A percentile compares a stretch with the other conserved stretches of the same genome.
These are phyloP conservation scores for Pseudocercospora pini-densiflorae DNA, from an alignment of 2,329 filamentous ascomycete genomes.

Conservation along the genomic window DNA sequence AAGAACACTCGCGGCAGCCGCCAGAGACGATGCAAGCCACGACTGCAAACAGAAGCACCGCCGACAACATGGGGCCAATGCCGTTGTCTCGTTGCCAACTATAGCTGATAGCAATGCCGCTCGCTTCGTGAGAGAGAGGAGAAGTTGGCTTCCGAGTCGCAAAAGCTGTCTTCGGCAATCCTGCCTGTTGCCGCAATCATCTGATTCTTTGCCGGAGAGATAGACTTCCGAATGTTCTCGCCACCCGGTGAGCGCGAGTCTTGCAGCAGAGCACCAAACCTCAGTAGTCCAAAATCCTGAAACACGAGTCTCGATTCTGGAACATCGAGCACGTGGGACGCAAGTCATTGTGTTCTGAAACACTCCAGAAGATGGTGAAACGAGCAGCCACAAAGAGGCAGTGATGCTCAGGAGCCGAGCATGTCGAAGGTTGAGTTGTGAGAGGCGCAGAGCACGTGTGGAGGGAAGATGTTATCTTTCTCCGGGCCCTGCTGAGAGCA, in stretches of 20 bases:
- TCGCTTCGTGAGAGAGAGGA: not conserved
- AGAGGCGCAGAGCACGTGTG: not conserved
- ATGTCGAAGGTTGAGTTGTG: not conserved
- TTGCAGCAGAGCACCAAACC: not conserved
- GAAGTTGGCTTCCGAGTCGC: not conserved
- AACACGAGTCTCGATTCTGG: not conserved
- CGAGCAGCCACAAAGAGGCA: slow-evolving; percentile 4
- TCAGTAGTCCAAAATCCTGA: not conserved
- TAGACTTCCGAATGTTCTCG: not conserved
- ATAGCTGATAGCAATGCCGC: not conserved
- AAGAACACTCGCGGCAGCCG: slow-evolving; percentile 4
- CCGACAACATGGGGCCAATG: not conserved
- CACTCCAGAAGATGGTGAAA: slow-evolving; percentile 8
- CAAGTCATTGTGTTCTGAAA: slow-evolving; percentile 4
- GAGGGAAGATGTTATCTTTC: not conserved
- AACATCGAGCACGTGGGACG: not conserved
- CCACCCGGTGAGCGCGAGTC: not conserved
- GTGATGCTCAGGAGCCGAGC: slow-evolving; percentile 7
- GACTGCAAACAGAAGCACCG: slow-evolving; percentile 11
- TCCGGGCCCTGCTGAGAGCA: not conserved
- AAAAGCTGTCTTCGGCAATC: not conserved
- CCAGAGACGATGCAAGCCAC: not conserved
- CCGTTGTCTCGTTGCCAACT: not conserved
- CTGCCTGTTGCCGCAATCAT: not conserved
- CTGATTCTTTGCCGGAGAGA: not conserved